Evolutionary conservation across 495 filamentous ascomycete species (phyloP), one percentile per base, ranked within the genome.

Genomic region (Ramalina intermedia): DNA sequence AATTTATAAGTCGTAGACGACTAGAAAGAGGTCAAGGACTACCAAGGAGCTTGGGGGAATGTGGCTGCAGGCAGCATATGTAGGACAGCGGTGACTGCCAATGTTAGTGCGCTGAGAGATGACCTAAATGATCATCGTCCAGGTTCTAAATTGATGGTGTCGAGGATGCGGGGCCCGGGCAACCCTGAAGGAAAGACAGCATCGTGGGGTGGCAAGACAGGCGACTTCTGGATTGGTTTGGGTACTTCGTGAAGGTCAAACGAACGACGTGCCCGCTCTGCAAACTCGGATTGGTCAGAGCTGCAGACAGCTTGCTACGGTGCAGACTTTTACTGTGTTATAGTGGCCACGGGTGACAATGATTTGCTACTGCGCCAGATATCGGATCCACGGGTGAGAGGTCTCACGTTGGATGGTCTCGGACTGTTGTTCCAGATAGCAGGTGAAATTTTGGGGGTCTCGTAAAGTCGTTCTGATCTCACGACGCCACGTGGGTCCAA

Each of bases 61-160:
- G n/a, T 9, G 44, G 44, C 44, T 27, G 14, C 44, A 37, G 20
- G 44, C 26, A 37, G 44, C 44, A 36, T 47, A 47, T 47, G 44
- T 47, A 47, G 24, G 27, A 26, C 21, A 24, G 18, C 23, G 26
- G 14, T 46, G 14, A 24, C 13, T 29, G 16, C 43, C 26, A 27
- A 21, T 17, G 13, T 46, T 33, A n/a, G 35, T 4, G 14, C 14
- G 37, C 8, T 39, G 37, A 18, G 17, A 4, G 23, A 4, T 1
- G 23, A 24, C 12, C 29, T 33, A 33, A 33, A 9, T 9, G 29
- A 33, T 33, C 29, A 33, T 12, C 29, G 7, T 33, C 29, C 5
- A 33, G 29, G 8, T 33, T 8, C 8, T 11, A 33, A 7, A 33
- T 11, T 33, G 29, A 33, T 33, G 2, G 29, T 33, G 3, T 33